Evolutionary conservation across 768 basidiomycete genomes (phyloP).

Genomic region (Macrolepiota albuminosa): DNA sequence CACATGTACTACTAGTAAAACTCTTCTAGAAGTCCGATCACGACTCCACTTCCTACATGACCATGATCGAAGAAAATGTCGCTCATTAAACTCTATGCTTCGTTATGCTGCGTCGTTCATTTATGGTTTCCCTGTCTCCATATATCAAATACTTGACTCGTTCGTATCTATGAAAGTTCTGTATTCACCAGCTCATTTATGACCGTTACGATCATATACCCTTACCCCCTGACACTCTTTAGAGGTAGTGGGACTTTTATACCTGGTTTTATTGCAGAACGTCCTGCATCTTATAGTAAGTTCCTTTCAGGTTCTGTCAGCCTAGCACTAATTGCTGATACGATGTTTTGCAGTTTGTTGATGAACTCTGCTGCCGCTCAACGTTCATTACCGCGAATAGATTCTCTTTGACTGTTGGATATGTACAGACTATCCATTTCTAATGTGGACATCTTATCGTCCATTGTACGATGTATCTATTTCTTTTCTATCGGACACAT

Average conservation of each 20-base stretch:
- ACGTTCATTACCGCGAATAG: background rate
- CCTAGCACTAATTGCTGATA: background rate
- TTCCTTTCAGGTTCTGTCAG: background rate
- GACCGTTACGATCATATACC: slow-evolving; percentile 13
- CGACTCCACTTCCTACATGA: background rate
- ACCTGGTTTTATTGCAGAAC: slow-evolving; percentile 11
- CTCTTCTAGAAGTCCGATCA: background rate
- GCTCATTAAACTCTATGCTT: background rate
- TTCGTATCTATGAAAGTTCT: background rate
- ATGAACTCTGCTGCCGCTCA: background rate
- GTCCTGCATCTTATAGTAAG: background rate
- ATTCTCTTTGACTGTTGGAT: background rate
- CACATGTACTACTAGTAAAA: slow-evolving; percentile 4
- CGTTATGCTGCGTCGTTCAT: background rate
- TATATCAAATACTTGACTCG: background rate
- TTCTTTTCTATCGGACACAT: background rate
- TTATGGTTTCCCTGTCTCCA: background rate
- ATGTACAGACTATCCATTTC: background rate
- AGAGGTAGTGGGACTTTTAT: slow-evolving; percentile 5
- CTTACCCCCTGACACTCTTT: slow-evolving; percentile 5
- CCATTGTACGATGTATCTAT: background rate
- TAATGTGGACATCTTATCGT: background rate
- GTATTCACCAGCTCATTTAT: background rate
- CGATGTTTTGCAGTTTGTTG: background rate
- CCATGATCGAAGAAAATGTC: background rate